Base-by-base conservation (phyloP, 805 yeast genomes). In the Ogataea methanolica region DNA sequence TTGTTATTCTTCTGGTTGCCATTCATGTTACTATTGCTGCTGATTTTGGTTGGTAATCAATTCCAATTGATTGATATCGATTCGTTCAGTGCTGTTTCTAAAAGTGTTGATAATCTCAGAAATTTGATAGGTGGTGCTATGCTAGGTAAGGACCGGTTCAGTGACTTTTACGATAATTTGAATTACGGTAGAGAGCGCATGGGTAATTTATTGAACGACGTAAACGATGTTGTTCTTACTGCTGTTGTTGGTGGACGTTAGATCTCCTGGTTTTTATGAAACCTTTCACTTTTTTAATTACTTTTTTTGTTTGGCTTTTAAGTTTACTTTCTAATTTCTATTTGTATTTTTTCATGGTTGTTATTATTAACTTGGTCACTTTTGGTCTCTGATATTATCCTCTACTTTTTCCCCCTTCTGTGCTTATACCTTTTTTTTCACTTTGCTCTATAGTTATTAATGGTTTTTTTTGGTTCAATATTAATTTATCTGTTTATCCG, bases 1-100 rank as follows among this genome's bases (percentile, higher is more conserved):
- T 72, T 91, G 53, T 69, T 88, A 51, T 88, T 91, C 63, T 90
- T 91, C 75, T 91, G 97, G 97, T 68, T 90, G 48, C 97, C 97
- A 14, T 75, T 87, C 36, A 67, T 79, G 63, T 68, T 88, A 44
- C 56, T 83, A 19, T 62, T 87, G 33, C 65, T 83, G 16, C 68
- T 81, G 41, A 52, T 66, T 17, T 51, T 67, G n/a, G 46, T 65
- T 7, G 66, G 63, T 22, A 62, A 55, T 41, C 61, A 59, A 37
- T 55, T 67, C 35, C 55, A 60, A 21, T 45, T 64, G 23, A 46
- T 58, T 26, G 45, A 51, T n/a, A 41, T 58, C 17, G 56, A 61
- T 26, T 52, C 53, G 9, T 53, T 61, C 33, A 48, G 52, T 8
- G 37, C 39, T 6, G 54, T 57, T 34, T 51, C 62, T 15, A 56